Percentiles rank a stretch among this genome's conserved stretches.
Conservation (phyloP, 805 yeast species). For the Teunomyces aglyptinius region DNA sequence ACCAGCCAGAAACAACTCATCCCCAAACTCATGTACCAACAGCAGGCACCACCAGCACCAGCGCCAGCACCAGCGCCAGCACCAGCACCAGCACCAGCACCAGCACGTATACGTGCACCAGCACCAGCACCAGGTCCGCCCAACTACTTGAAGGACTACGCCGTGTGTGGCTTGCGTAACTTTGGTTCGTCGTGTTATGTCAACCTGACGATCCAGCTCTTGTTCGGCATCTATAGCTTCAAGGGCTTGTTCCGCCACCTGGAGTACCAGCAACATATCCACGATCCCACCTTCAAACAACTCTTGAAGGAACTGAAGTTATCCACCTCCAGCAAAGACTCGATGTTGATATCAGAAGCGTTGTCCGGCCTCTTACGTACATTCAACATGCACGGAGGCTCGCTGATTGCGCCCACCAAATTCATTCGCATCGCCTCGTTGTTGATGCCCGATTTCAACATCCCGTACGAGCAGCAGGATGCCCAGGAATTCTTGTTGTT, state of each 20-base stretch:
- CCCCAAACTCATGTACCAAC: neutral
- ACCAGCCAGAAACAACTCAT: neutral
- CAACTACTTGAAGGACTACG: constrained; percentile 35
- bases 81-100: neutral
- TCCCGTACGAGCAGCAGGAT: constrained; percentile 78
- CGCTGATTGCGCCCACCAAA: constrained; percentile 62
- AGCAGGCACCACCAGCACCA: constrained; percentile 3
- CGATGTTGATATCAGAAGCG: constrained; percentile 45
- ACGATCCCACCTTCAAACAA: constrained; percentile 26
- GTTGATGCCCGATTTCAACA: constrained; percentile 63
- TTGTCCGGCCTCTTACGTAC: constrained; percentile 54
- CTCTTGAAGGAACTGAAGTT: constrained; percentile 20
- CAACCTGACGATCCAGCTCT: constrained; percentile 68
- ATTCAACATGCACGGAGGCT: constrained; percentile 57
- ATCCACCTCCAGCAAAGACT: constrained; percentile 11
- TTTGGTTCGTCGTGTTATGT: constrained; percentile 76
- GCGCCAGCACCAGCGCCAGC: neutral
- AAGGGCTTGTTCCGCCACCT: constrained; percentile 48
- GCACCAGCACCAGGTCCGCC: constrained; percentile 22
- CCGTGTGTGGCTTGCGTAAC: constrained; percentile 63
- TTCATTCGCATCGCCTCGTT: constrained; percentile 52
- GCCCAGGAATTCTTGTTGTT: constrained; percentile 74
- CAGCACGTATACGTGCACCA: constrained; percentile 13
- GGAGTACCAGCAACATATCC: constrained; percentile 43
- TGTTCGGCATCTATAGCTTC: constrained; percentile 55